Evolutionary conservation across 345 rosid species (phyloP), one percentile per base, ranked within the genome.

Genomic region (Reutealis trisperma): DNA sequence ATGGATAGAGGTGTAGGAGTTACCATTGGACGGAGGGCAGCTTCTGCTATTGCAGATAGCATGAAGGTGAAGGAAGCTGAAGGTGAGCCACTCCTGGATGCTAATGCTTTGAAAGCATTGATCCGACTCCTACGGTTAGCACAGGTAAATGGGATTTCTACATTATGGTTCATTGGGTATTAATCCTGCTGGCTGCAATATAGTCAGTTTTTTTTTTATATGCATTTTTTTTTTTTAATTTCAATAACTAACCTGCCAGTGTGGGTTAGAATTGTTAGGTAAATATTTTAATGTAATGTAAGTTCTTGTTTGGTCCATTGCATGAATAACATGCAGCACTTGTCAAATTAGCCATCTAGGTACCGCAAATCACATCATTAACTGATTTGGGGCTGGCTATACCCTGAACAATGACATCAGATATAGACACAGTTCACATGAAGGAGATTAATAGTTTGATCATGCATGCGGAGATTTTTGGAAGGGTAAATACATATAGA

Each of bases 1-100:
- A 93, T 92, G 94, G 97, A 93, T 86, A 90, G 99, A 82, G 94
- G 94, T 64, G 97, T 92, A 83, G 99, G 99, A 80, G 91, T 95
- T 72, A 84, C 94, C 68, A 83, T 90, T 51, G 94, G 96, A 57
- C 89, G 90, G 76, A 92, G 94, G 83, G 84, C 89, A 42, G 82
- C 86, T 75, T 86, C 94, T 86, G 79, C 92, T 14, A 62, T 88
- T 73, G 83, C 85, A 71, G 92, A 87, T 87, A 87, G 89, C 87
- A 84, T 89, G 87, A 92, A 86, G 77, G 75, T 89, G 67, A 90
- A 85, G 84, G 98, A 95, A 83, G 78, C 92, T 69, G 98, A 92
- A 83, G 99, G 99, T 34, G 94, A 92, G 78, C 94, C 92, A 13
- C 94, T 95, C 79, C 77, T 93, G 82, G 90, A 91, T 84, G 81